These are phyloP conservation scores for Salvia miltiorrhiza DNA, from an alignment of 257 asterid species.

Conservation along the genomic window DNA sequence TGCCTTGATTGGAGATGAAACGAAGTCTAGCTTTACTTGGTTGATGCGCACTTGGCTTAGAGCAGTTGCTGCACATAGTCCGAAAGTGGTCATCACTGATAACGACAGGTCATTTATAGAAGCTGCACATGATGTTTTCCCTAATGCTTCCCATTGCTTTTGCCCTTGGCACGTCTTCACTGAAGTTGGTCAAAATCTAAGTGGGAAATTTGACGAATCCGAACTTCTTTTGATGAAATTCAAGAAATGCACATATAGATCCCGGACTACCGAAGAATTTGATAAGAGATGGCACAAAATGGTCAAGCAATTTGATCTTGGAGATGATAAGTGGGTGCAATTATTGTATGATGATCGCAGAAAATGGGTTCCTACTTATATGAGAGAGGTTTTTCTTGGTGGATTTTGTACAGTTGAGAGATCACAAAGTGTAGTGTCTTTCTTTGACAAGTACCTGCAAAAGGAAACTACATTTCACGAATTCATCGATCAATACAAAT, in stretches of 20 bases:
- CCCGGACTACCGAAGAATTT: conserved; percentile 31
- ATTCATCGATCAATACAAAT: conserved; percentile 32
- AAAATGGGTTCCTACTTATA: conserved; percentile 37
- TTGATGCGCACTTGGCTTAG: conserved; percentile 52
- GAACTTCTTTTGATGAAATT: conserved; percentile 28
- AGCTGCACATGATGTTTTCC: conserved; percentile 42
- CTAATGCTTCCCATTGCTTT: conserved; percentile 38
- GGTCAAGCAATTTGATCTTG: conserved; percentile 29
- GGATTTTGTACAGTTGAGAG: conserved; percentile 39
- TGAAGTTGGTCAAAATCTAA: conserved; percentile 23
- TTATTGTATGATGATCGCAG: conserved; percentile 30
- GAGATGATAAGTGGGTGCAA: conserved; percentile 28
- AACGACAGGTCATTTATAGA: conserved; percentile 22
- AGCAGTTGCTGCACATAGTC: conserved; percentile 36
- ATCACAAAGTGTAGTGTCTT: conserved; percentile 33
- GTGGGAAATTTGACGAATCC: conserved; percentile 9
- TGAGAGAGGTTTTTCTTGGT: conserved; percentile 35
- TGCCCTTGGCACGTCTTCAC: conserved; percentile 38
- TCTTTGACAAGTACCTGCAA: conserved; percentile 37
- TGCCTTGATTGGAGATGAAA: conserved; percentile 43
- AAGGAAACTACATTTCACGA: conserved; percentile 32
- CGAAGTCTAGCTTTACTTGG: conserved; percentile 33
- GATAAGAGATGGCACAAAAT: conserved; percentile 38
- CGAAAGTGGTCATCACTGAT: conserved; percentile 40
- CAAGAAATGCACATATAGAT: conserved; percentile 27